These are phyloP conservation scores for Mycena kentingensis DNA, from an alignment of 768 basidiomycete species.

Conservation along the genomic window DNA sequence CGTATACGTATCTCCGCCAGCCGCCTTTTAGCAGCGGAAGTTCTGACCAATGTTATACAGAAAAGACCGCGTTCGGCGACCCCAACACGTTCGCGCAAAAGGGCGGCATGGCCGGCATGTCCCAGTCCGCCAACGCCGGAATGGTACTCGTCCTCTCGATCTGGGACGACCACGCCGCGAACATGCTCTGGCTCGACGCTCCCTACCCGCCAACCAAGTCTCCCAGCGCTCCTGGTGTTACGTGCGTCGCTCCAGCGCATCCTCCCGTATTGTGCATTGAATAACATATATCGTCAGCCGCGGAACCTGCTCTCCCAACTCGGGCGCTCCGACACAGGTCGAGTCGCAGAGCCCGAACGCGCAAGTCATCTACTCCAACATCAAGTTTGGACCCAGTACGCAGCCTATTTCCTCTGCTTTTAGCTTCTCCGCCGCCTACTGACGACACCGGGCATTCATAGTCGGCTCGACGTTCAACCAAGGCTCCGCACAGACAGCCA, in stretches of 20 bases:
- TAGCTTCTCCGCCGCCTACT: too few relatives aligned
- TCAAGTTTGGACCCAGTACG: slow-evolving; percentile 40
- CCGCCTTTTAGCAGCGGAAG: not conserved
- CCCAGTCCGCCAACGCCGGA: slow-evolving; percentile 36
- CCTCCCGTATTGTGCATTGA: slow-evolving; percentile 21
- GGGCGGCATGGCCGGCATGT: slow-evolving; percentile 43
- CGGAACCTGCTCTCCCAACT: slow-evolving; percentile 42
- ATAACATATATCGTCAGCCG: slow-evolving; percentile 38
- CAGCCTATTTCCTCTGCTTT: too few relatives aligned
- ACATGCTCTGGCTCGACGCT: slow-evolving; percentile 46
- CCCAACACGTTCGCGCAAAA: slow-evolving; percentile 44
- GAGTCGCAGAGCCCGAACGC: slow-evolving; percentile 32
- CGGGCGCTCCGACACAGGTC: slow-evolving; percentile 39
- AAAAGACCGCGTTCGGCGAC: slow-evolving; percentile 43
- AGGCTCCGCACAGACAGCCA: too few relatives aligned
- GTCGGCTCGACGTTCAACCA: not conserved
- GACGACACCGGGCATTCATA: too few relatives aligned
- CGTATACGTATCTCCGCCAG: not conserved
- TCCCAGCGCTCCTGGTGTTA: slow-evolving; percentile 23
- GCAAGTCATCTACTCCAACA: slow-evolving; percentile 45
- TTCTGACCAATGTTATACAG: not conserved
- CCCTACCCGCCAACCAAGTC: slow-evolving; percentile 33
- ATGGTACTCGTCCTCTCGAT: slow-evolving; percentile 43
- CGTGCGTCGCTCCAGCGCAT: slow-evolving; percentile 21
- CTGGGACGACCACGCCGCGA: slow-evolving; percentile 18